Base-by-base conservation (phyloP, 352 stramenopile genomes). In the Globisporangium abappressorium region DNA sequence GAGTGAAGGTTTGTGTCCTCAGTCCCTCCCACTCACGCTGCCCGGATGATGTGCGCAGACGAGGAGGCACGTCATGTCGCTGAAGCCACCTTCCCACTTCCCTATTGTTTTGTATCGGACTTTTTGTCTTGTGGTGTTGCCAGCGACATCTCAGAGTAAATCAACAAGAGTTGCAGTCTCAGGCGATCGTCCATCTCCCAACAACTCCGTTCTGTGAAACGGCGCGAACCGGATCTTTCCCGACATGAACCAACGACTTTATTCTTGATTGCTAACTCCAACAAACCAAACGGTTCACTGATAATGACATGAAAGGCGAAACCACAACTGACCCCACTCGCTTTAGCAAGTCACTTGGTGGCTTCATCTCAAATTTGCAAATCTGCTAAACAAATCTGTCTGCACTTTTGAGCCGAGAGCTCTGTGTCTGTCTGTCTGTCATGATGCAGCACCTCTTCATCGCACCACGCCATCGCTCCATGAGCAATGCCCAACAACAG, bases 181-280 rank as follows among this genome's bases (percentile, higher is more conserved):
- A 47, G 15, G 12, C 38, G 38, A 18, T 20, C 14, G 12, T 47
- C 38, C 38, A 47, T 20, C 14, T 12, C 38, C 14, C 4, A 12
- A n/a, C 15, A 15, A 22, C 15, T n/a, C 24, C 24, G 15, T 41
- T 58, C 54, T 41, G 26, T 59, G 54, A 59, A 59, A 59, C 54
- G 54, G 54, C 26, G 54, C 54, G 15, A 57, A 57, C 24, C 30
- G 24, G 14, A 57, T 57, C 53, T 49, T 49, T 51, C 18, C 38
- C 14, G 2, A 20, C 14, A 46, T 46, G 38, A 46, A 46, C 1
- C 38, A 46, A 46, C 14, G 20, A 46, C 43, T 51, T 51, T 18
- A 11, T 47, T 18, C 3, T 51, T 51, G 43, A 51, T 51, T 51
- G 43, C 43, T 51, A 51, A 51, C 12, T 3, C 36, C 36, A 46